These are phyloP conservation scores for Fusarium lyarnte DNA, from an alignment of 2,329 filamentous ascomycete genomes.

Conservation along the genomic window DNA sequence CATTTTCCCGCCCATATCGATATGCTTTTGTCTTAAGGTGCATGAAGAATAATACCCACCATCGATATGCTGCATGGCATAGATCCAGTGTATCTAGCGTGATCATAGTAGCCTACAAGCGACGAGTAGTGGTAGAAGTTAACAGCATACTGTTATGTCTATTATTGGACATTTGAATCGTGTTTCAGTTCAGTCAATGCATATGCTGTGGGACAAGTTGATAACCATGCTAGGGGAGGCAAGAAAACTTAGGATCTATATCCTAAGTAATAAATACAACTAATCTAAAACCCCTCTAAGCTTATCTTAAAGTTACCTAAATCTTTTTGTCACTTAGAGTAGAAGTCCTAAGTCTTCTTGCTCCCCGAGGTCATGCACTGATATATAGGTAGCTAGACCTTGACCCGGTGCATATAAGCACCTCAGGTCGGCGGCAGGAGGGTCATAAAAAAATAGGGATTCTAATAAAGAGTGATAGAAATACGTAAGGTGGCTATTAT, in stretches of 20 bases:
- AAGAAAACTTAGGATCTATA: no score
- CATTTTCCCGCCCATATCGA: background rate
- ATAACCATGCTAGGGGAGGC: background rate
- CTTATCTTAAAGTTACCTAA: no score
- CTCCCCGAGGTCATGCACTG: background rate
- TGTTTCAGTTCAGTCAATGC: background rate
- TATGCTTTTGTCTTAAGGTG: conserved; percentile 1
- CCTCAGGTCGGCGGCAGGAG: no score
- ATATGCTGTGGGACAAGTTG: background rate
- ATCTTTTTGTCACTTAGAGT: no score
- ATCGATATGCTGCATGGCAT: background rate
- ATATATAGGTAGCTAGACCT: background rate
- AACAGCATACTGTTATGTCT: background rate
- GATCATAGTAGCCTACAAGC: background rate
- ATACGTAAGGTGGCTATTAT: no score
- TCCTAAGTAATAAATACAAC: no score
- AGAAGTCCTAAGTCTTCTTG: no score
- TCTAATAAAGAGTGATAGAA: no score
- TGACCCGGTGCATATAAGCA: background rate
- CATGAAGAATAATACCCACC: background rate
- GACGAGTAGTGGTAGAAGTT: background rate
- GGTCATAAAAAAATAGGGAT: no score
- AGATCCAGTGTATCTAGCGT: background rate
- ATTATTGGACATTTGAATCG: background rate
- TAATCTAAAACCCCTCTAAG: no score